Conservation (phyloP, 176 grass and related monocot genomes). For the Puccinellia tenuiflora region DNA sequence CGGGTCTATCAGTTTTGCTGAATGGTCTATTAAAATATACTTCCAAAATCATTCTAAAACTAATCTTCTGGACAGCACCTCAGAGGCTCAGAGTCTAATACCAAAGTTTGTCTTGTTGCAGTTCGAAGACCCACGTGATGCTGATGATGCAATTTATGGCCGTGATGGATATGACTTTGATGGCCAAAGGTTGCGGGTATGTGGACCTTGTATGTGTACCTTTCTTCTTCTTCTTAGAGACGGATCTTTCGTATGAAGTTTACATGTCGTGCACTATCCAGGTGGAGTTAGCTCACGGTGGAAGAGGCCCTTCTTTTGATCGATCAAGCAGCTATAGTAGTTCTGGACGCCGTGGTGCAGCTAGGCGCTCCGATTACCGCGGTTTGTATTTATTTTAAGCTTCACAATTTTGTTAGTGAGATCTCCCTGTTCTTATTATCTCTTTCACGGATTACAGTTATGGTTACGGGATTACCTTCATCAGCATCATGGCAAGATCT, state of each 20-base stretch:
- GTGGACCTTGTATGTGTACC: constrained; percentile 8
- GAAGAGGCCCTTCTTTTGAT: constrained; percentile 57
- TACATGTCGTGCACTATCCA: background rate
- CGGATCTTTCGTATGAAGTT: background rate
- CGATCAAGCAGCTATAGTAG: constrained; percentile 53
- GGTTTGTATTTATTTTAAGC: constrained; percentile 35
- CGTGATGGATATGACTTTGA: constrained; percentile 94
- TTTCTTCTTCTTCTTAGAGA: background rate
- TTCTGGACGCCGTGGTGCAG: constrained; percentile 46
- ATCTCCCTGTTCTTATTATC: constrained; percentile 24
- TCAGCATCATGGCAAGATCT: constrained; percentile 99
- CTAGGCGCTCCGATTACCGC: constrained; percentile 69
- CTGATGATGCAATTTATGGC: constrained; percentile 92
- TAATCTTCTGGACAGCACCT: background rate
- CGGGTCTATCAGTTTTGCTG: background rate
- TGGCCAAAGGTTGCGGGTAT: constrained; percentile 62
- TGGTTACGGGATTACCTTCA: constrained; percentile 83
- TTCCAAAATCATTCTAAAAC: background rate
- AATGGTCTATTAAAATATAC: background rate
- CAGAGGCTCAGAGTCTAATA: constrained; percentile 3
- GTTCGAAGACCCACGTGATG: constrained; percentile 86
- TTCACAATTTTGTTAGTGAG: background rate
- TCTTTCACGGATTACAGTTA: constrained; percentile 40
- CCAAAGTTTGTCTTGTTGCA: constrained; percentile 29
- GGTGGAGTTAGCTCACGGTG: constrained; percentile 96